These are phyloP conservation scores for Phialocephala sp. DNA, from an alignment of 2,329 filamentous ascomycete genomes.

Conservation along the genomic window DNA sequence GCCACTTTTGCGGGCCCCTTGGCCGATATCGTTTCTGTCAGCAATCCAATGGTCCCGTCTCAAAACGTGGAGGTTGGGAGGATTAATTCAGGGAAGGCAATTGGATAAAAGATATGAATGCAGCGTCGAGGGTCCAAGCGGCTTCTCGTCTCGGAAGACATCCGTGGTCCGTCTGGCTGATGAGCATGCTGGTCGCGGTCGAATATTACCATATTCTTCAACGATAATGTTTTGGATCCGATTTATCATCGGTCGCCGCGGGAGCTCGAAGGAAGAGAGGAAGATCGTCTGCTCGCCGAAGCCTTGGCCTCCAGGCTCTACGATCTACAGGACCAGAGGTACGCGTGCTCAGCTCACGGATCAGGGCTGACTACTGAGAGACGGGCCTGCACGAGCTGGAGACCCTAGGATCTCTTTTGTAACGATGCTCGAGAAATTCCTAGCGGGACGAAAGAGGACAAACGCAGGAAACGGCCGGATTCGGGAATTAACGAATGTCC, in stretches of 20 bases:
- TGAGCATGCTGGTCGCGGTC: slow-evolving; percentile 20
- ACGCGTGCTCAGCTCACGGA: not conserved
- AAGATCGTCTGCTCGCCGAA: not conserved
- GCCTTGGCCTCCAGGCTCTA: not conserved
- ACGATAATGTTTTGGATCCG: slow-evolving; percentile 16
- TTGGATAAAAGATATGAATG: slow-evolving; percentile 29
- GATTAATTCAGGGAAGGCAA: slow-evolving; percentile 28
- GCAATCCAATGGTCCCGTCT: slow-evolving; percentile 24
- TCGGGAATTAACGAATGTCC: slow-evolving; percentile 21
- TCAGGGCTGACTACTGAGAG: not conserved
- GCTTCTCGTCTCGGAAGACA: slow-evolving; percentile 22
- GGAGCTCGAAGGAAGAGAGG: not conserved
- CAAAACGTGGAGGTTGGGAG: slow-evolving; percentile 29
- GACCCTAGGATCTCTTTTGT: not conserved
- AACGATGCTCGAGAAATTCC: slow-evolving; percentile 1
- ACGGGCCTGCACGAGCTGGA: slow-evolving; percentile 4
- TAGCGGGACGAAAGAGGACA: slow-evolving; percentile 10
- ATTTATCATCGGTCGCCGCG: slow-evolving; percentile 5
- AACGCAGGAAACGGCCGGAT: slow-evolving; percentile 11
- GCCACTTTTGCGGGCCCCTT: slow-evolving; percentile 7
- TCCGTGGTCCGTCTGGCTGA: slow-evolving; percentile 23
- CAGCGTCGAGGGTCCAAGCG: slow-evolving; percentile 28
- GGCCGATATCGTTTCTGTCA: slow-evolving; percentile 30
- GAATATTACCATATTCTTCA: slow-evolving; percentile 15
- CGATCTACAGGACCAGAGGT: not conserved